Evolutionary conservation across 352 stramenopile species (phyloP).

Genomic region (Pythium chondricola): DNA sequence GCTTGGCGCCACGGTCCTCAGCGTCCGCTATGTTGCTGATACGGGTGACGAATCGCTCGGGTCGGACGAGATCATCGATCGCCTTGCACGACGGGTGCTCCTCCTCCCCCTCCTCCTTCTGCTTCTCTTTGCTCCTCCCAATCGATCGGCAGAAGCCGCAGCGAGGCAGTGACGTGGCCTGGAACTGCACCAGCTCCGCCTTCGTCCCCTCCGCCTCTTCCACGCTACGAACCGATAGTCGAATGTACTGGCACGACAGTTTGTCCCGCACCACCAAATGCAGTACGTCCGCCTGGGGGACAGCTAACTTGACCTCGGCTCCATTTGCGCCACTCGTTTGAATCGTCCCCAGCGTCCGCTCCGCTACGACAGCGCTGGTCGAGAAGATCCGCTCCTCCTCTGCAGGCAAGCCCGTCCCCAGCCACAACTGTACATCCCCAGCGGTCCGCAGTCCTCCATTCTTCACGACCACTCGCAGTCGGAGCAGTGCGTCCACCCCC

Average conservation of each 20-base stretch:
- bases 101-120: not conserved
- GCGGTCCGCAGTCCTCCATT: slow-evolving; percentile 12
- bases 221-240: not conserved
- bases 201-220: not conserved
- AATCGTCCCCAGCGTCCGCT: too few species aligned
- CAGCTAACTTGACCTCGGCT: not conserved
- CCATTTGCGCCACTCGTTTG: too few species aligned
- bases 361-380: not conserved
- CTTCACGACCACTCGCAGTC: slow-evolving; percentile 5
- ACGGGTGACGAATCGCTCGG: not conserved
- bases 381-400: not conserved
- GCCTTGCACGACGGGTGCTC: slow-evolving; percentile 3
- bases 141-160: slow-evolving; percentile 17
- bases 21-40: too few species aligned
- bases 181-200: slow-evolving; percentile 13
- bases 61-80: slow-evolving; percentile 14
- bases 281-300: not conserved
- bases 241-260: slow-evolving; percentile 20
- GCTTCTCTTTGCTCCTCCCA: not conserved
- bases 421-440: slow-evolving; percentile 15
- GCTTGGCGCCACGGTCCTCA: not conserved
- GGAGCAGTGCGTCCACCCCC: not conserved
- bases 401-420: slow-evolving; percentile 3
- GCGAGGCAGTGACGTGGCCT: slow-evolving; percentile 11
- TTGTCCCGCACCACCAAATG: slow-evolving; percentile 19